Conservation (phyloP, 495 filamentous ascomycete species). For the Cenococcum geophilum region DNA sequence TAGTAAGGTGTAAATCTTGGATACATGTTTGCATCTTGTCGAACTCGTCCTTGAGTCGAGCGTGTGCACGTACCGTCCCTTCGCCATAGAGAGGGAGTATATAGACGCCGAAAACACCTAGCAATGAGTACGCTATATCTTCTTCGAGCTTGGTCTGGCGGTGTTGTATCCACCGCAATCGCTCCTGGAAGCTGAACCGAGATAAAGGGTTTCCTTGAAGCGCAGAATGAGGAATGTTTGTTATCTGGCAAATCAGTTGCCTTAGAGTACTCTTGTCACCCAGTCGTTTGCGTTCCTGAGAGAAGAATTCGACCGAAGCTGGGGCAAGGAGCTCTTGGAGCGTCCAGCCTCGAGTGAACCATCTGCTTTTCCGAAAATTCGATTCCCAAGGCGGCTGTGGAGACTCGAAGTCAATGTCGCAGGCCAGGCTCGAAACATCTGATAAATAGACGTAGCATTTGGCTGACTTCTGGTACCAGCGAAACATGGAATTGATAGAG, state of each 20-base stretch:
- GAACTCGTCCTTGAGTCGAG: slow-evolving; percentile 12
- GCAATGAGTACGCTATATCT: slow-evolving; percentile 26
- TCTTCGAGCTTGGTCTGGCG: slow-evolving; percentile 16
- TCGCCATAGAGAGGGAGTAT: slow-evolving; percentile 21
- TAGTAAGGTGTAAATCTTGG: not conserved
- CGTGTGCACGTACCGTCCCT: slow-evolving; percentile 10
- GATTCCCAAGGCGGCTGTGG: slow-evolving; percentile 5
- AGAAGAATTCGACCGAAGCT: slow-evolving; percentile 19
- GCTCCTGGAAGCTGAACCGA: slow-evolving; percentile 17
- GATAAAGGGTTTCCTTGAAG: slow-evolving; percentile 6
- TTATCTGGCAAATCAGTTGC: slow-evolving; percentile 7
- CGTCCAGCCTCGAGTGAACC: too few species aligned
- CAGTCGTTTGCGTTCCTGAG: slow-evolving; percentile 9
- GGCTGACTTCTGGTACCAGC: slow-evolving; percentile 13
- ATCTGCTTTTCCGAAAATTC: slow-evolving; percentile 11
- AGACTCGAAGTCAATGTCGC: not conserved
- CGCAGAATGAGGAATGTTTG: slow-evolving; percentile 8
- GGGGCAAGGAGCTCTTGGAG: slow-evolving; percentile 27
- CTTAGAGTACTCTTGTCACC: slow-evolving; percentile 6
- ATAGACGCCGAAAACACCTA: slow-evolving; percentile 23
- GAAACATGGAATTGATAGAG: slow-evolving; percentile 22
- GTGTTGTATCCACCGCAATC: slow-evolving; percentile 13
- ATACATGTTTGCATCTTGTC: not conserved
- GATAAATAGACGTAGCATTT: slow-evolving; percentile 20
- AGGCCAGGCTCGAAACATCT: slow-evolving; percentile 10